phyloP scores from a whole-genome alignment of 257 asterid genomes.

The Leptodermis oblonga region DNA sequence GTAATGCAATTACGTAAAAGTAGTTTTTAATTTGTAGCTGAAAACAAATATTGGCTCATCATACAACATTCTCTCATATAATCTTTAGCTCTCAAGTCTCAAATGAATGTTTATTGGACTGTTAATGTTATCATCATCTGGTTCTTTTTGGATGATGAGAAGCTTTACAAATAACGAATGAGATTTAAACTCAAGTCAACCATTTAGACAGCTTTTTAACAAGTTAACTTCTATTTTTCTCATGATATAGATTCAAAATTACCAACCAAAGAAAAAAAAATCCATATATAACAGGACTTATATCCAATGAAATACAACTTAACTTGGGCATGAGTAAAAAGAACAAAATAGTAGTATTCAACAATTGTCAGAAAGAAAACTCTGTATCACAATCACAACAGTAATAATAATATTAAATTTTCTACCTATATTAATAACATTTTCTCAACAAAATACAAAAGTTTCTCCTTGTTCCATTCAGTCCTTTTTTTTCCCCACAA shows the following conservation, averaged over 20 bases:
- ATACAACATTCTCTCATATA: conserved; percentile 6
- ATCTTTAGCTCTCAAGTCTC: conserved; percentile 3
- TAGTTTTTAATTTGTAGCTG: neutral
- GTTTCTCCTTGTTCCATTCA: neutral
- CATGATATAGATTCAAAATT: too few species aligned
- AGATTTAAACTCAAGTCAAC: too few species aligned
- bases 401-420: neutral
- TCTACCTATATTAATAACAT: neutral
- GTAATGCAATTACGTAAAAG: neutral
- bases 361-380: neutral
- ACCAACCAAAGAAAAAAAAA: too few species aligned
- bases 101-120: neutral
- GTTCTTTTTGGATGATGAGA: too few species aligned
- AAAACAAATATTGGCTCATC: neutral
- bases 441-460: neutral
- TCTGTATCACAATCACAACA: neutral
- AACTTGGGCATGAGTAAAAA: neutral
- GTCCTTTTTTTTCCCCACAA: neutral
- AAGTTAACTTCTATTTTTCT: too few species aligned
- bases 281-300: too few species aligned
- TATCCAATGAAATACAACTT: neutral
- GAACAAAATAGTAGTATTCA: neutral
- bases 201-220: too few species aligned
- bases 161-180: too few species aligned
- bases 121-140: neutral